Conservation (phyloP, 2,329 filamentous ascomycete genomes). For the Ophiostoma piceae region DNA sequence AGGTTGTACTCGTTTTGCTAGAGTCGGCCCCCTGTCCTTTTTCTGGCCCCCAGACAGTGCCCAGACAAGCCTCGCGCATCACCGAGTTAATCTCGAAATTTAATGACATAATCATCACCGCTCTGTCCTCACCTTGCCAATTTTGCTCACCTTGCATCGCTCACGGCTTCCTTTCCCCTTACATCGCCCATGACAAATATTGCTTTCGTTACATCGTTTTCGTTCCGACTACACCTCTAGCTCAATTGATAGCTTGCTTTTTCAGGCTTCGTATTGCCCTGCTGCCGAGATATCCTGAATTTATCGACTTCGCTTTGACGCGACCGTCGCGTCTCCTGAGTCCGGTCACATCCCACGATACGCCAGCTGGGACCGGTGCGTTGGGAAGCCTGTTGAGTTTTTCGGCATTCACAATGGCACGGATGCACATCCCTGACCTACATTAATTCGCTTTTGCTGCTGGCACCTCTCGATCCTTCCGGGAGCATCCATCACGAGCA, state of each 20-base stretch:
- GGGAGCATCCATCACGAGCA: not conserved
- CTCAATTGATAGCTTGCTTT: not conserved
- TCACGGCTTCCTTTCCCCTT: not conserved
- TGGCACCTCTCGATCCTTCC: not conserved
- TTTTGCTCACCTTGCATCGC: not conserved
- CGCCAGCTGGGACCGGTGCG: not conserved
- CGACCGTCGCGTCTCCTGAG: conserved; percentile 12
- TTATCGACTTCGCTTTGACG: conserved; percentile 3
- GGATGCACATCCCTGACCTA: not conserved
- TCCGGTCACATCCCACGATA: not conserved
- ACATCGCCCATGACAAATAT: not conserved
- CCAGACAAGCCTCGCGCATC: not conserved
- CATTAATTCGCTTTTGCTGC: not conserved
- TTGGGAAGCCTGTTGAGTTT: not conserved
- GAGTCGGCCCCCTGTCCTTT: not conserved
- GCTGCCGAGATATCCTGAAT: not conserved
- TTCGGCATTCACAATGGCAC: not conserved
- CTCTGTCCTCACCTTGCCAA: not conserved
- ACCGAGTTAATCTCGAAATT: not conserved
- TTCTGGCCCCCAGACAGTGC: too few relatives aligned
- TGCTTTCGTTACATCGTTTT: not conserved
- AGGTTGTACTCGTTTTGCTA: too few relatives aligned
- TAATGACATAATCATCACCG: conserved; percentile 10
- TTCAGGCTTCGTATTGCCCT: conserved; percentile 4
- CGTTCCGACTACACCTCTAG: not conserved